Evolutionary conservation across 2,329 filamentous ascomycete genomes (phyloP).

Genomic region (Rutstroemia sp.): DNA sequence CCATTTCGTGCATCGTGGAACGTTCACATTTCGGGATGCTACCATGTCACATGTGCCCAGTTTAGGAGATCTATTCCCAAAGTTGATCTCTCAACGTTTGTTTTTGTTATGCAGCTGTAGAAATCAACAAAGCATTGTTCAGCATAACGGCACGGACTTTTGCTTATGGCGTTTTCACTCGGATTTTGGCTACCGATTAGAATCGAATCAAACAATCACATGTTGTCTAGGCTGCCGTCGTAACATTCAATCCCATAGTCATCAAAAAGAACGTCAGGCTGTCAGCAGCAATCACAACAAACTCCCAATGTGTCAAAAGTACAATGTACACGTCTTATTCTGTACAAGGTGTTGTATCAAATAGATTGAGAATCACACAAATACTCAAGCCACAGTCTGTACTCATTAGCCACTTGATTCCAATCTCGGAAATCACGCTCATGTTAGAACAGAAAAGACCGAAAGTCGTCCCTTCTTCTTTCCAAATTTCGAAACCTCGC

Average conservation of each 20-base stretch:
- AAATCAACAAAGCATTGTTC: not conserved
- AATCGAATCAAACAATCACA: not conserved
- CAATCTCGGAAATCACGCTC: no score
- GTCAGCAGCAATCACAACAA: not conserved
- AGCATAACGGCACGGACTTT: not conserved
- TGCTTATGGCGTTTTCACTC: not conserved
- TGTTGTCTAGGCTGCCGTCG: no score
- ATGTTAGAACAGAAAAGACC: no score
- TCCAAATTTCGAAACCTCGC: not conserved
- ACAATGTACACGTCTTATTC: not conserved
- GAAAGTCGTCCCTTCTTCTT: not conserved
- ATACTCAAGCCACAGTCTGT: not conserved
- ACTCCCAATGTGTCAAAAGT: not conserved
- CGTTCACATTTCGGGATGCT: conserved; percentile 8
- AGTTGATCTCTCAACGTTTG: conserved; percentile 3
- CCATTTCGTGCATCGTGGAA: conserved; percentile 11
- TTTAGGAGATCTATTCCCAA: not conserved
- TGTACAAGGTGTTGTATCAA: conserved; percentile 1
- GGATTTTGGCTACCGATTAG: not conserved
- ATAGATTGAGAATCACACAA: conserved; percentile 5
- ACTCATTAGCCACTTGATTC: not conserved
- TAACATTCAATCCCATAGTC: no score
- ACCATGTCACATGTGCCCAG: conserved; percentile 4
- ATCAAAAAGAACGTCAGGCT: no score
- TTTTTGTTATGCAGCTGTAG: not conserved